Evolutionary conservation across 768 basidiomycete genomes (phyloP), one percentile per base, ranked within the genome.

Genomic region (Obba rivulosa): DNA sequence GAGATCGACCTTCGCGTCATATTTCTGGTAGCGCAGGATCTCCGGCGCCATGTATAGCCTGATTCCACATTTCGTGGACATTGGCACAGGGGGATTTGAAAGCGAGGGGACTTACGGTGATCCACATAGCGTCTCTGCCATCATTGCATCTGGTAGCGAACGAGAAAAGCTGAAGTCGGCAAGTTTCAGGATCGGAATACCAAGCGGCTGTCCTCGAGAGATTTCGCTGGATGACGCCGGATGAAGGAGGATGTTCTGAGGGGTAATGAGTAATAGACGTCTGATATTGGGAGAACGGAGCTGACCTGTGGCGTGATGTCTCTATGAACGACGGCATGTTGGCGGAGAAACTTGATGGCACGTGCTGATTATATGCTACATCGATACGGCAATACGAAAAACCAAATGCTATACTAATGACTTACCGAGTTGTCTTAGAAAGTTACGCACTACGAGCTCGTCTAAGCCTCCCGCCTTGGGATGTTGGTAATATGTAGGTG

Each of bases 31-130:
- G 14, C 90, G 82, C 10, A 99, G 71, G 58, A 99, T 98, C 68
- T 99, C 96, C 0, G 96, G 96, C 0, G 96, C 96, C 96, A 98
- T 99, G 69, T 99, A 99, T 24, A 99, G 69, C 41, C 92, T 93
- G 48, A n/a, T 11, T 3, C 21, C 41, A 13, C 41, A 46, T n/a
- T 4, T 17, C 5, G n/a, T n/a, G n/a, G 39, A 21, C 23, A 21
- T 50, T 3, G 21, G 28, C 21, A 5, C 11, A 10, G 18, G 2
- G 8, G 23, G 1, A 20, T 17, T 16, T 11, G n/a, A 31, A 2
- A 16, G 24, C 5, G 4, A 21, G 41, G 28, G 39, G 20, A 79
- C 91, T 68, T 62, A 94, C 85, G 95, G 96, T 13, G 93, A 96
- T 3, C 96, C 95, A 64, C 96, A 99, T 1, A 99, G 73, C 4